Base-by-base conservation (phyloP, 257 asterid species). In the Fraxinus americana region DNA sequence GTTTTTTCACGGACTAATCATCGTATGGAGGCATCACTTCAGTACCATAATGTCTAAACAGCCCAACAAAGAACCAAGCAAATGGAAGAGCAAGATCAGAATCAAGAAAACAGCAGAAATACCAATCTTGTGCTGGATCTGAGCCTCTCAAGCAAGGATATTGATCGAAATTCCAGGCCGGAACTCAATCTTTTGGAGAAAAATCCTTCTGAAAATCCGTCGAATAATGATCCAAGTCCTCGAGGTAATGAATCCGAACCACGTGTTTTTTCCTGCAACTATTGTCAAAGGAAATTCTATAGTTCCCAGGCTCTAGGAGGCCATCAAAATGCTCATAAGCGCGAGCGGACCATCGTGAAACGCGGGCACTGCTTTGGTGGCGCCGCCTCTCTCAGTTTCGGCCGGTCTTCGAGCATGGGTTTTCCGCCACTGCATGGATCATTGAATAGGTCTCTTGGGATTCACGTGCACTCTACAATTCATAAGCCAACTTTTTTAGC, bases 301-400 rank as follows among this genome's bases (percentile, higher is more conserved):
- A 93, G 98, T 81, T 96, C 99, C 0, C 98, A 96, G 65, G 99
- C 99, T 1, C 85, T 96, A 0, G 99, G 98, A 0, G 99, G 99
- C 72, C 99, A 96, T 41, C 99, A 96, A 72, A 96, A 96, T 50
- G 99, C 98, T 0, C 99, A 96, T 75, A 96, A 96, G 71, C 87
- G 93, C 0, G 99, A 96, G 77, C 36, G 98, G 63, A 91, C 97
- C 2, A 87, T 96, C 1, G 96, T 97, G 0, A 92, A 92, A 84
- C 88, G 89, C 65, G 88, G 88, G 2, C 88, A 70, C 45, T 79
- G 78, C 48, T 14, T 48, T 21, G 59, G 67, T 11, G 76, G 82
- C 50, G 72, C 85, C 21, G 74, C 73, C 66, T 23, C 81, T 21
- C 63, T 34, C 75, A 21, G 54, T 69, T 74, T 7, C 79, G 70